Conservation (phyloP, 2,329 filamentous ascomycete genomes). For the Monosporascus cannonballus region DNA sequence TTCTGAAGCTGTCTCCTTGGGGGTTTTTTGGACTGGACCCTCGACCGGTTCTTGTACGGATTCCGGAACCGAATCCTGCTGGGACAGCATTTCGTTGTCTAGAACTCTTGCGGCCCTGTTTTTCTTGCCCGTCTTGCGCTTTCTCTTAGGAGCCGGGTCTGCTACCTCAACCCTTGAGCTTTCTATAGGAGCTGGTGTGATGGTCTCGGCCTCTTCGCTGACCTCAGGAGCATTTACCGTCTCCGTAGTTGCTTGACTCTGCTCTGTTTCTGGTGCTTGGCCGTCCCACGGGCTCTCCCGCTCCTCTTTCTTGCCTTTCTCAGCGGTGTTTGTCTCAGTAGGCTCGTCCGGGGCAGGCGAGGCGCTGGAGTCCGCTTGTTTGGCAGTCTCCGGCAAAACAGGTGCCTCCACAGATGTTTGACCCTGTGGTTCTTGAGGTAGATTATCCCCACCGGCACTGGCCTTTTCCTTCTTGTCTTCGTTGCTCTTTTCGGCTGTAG, state of each 20-base stretch:
- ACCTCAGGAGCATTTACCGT: not conserved
- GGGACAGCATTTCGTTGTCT: conserved; percentile 1
- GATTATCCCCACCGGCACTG: not conserved
- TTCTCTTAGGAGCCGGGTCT: conserved; percentile 18
- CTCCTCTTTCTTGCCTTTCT: not conserved
- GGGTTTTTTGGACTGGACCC: not conserved
- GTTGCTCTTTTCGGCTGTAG: not conserved
- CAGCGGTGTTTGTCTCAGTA: not conserved
- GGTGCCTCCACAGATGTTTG: not conserved
- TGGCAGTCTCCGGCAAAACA: not conserved
- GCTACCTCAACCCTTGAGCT: conserved; percentile 5
- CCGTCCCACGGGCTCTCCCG: not conserved
- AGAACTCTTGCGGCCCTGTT: conserved; percentile 14
- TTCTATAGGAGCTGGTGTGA: not conserved
- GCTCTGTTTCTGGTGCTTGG: not conserved
- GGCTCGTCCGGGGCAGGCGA: not conserved
- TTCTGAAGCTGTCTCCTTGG: not conserved
- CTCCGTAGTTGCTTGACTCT: not conserved
- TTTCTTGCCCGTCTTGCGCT: conserved; percentile 29
- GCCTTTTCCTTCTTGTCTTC: not conserved
- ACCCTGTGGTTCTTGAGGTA: not conserved
- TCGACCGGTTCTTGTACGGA: not conserved
- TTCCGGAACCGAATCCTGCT: not conserved
- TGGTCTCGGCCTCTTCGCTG: not conserved
- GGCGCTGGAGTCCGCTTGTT: not conserved